Evolutionary conservation across 371 early-diverging fungal species (phyloP).

Genomic region (Entomophthora muscae): DNA sequence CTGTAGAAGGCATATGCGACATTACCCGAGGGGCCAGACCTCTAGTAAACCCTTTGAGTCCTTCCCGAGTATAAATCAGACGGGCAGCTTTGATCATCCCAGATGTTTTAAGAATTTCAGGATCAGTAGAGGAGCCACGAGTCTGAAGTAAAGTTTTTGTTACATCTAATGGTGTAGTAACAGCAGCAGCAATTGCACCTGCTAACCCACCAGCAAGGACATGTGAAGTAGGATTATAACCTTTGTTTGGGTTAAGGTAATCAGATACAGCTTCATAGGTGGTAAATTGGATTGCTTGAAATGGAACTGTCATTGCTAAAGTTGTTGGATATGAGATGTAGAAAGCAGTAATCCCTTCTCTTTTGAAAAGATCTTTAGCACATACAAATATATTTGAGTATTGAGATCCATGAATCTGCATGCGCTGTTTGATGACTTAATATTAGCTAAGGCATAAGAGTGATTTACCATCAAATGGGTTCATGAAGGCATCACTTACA

Average conservation of each 20-base stretch:
- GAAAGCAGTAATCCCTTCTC: constrained; percentile 70
- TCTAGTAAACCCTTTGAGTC: constrained; percentile 56
- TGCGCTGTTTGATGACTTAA: constrained; percentile 78
- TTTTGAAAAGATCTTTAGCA: constrained; percentile 31
- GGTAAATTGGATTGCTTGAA: constrained; percentile 77
- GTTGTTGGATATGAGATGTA: constrained; percentile 87
- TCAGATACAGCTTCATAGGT: constrained; percentile 70
- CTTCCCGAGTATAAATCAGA: constrained; percentile 57
- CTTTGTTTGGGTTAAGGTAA: constrained; percentile 48
- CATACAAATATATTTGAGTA: constrained; percentile 45
- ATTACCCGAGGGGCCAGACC: constrained; percentile 71
- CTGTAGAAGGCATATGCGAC: constrained; percentile 81
- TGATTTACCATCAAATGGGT: constrained; percentile 77
- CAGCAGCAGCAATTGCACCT: constrained; percentile 71
- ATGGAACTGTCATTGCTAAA: constrained; percentile 75
- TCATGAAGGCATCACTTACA: constrained; percentile 78
- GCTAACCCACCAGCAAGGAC: constrained; percentile 74
- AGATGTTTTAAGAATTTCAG: constrained; percentile 38
- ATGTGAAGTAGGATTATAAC: constrained; percentile 74
- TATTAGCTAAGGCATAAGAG: constrained; percentile 2
- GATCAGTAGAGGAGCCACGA: constrained; percentile 48
- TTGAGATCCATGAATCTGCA: constrained; percentile 57
- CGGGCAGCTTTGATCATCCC: constrained; percentile 52
- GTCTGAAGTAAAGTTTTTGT: constrained; percentile 87
- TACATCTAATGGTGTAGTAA: constrained; percentile 90